Evolutionary conservation across 768 basidiomycete genomes (phyloP).

Genomic region (Leccinum truebloodii): DNA sequence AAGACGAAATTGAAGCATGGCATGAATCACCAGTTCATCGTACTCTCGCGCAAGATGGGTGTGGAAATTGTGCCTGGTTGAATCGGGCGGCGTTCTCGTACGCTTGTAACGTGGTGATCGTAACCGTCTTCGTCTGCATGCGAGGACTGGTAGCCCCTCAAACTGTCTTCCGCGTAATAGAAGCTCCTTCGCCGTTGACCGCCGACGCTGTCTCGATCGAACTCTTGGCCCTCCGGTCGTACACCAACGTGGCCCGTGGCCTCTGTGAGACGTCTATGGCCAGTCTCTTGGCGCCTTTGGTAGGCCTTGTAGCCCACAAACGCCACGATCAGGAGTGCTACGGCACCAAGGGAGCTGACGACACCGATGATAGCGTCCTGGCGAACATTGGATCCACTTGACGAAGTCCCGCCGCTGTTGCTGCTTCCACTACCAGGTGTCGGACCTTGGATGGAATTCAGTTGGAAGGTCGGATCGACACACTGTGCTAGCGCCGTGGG

Average conservation of each 20-base stretch:
- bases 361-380: constrained; percentile 92
- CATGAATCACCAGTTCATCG: constrained; percentile 73
- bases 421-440: constrained; percentile 25
- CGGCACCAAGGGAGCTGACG: constrained; percentile 76
- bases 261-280: constrained; percentile 74
- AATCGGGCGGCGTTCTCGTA: constrained; percentile 62
- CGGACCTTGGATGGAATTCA: constrained; percentile 49
- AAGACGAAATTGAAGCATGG: background rate
- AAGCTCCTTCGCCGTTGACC: constrained; percentile 75
- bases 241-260: constrained; percentile 39
- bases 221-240: constrained; percentile 66
- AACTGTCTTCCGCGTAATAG: constrained; percentile 85
- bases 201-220: constrained; percentile 76
- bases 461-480: constrained; percentile 67
- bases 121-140: constrained; percentile 39
- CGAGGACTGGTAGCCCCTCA: constrained; percentile 56
- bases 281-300: constrained; percentile 65
- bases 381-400: constrained; percentile 42
- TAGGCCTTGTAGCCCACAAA: constrained; percentile 72
- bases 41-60: constrained; percentile 78
- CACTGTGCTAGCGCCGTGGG: constrained; percentile 59
- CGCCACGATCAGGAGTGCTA: constrained; percentile 69
- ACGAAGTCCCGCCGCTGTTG: constrained; percentile 16
- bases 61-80: constrained; percentile 67
- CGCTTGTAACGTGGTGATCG: constrained; percentile 35